phyloP scores from a whole-genome alignment of 1,284 basidiomycete genomes.

The Melampsora americana region DNA sequence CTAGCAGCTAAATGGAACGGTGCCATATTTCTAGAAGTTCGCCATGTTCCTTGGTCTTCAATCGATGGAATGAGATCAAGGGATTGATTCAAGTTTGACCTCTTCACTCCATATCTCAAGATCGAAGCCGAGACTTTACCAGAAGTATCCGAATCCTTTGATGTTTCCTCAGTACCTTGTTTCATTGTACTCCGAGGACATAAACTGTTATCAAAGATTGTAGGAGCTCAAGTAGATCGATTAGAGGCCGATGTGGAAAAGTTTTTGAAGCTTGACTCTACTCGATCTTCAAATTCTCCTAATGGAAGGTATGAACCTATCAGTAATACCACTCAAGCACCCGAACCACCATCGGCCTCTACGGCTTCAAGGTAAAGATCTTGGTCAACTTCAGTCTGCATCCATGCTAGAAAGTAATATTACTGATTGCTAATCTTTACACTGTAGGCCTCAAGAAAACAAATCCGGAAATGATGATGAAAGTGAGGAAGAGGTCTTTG shows the following conservation, averaged over 20 bases:
- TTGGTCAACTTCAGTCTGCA: neutral
- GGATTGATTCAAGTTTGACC: neutral
- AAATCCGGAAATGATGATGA: slow-evolving; percentile 56
- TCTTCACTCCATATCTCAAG: slow-evolving; percentile 55
- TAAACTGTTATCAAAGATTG: slow-evolving; percentile 73
- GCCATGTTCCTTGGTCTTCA: slow-evolving; percentile 2
- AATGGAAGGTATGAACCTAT: slow-evolving; percentile 19
- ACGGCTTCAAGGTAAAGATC: neutral
- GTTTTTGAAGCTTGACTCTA: slow-evolving; percentile 21
- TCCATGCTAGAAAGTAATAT: neutral
- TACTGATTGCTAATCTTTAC: neutral
- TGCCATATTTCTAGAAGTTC: slow-evolving; percentile 28
- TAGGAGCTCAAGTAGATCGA: slow-evolving; percentile 74
- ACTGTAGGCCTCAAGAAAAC: neutral
- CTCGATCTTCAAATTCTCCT: neutral
- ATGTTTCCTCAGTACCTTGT: slow-evolving; percentile 83
- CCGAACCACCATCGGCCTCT: slow-evolving; percentile 10
- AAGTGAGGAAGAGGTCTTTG: slow-evolving; percentile 65
- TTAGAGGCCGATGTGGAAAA: slow-evolving; percentile 57
- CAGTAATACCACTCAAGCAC: slow-evolving; percentile 21
- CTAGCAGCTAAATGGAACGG: slow-evolving; percentile 26
- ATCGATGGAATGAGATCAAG: neutral
- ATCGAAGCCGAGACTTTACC: slow-evolving; percentile 83
- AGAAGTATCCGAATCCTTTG: slow-evolving; percentile 91
- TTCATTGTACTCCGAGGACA: slow-evolving; percentile 85